A percentile compares a stretch with the other conserved stretches of the same genome.
phyloP scores from a whole-genome alignment of 2,329 filamentous ascomycete species.

The Colletotrichum eremochloae region DNA sequence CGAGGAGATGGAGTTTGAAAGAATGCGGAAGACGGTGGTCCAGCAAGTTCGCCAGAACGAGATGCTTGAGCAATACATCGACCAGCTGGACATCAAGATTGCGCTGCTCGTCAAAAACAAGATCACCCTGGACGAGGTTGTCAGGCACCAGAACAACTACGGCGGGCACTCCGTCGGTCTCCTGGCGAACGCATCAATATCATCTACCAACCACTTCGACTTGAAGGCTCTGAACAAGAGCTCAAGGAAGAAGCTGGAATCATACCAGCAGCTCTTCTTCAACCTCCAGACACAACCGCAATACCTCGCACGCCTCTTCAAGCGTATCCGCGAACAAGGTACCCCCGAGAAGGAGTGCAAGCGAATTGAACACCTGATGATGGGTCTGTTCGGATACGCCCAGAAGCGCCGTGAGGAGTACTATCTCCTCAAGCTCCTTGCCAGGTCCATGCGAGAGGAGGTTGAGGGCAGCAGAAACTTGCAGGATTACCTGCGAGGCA shows the following conservation, averaged over 20 bases:
- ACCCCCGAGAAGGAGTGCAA: slow-evolving; percentile 93
- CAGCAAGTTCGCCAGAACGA: slow-evolving; percentile 98
- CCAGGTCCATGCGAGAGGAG: slow-evolving; percentile 86
- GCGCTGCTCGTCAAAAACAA: slow-evolving; percentile 99
- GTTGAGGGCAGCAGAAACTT: slow-evolving; percentile 79
- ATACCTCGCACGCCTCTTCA: slow-evolving; percentile 91
- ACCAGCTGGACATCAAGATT: slow-evolving; percentile 99
- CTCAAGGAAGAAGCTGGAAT: slow-evolving; percentile 93
- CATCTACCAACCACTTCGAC: slow-evolving; percentile 92
- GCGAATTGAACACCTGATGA: slow-evolving; percentile 91
- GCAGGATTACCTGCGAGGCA: slow-evolving; percentile 89
- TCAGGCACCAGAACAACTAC: slow-evolving; percentile 96
- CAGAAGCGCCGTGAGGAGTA: slow-evolving; percentile 98
- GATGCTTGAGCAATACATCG: slow-evolving; percentile 96
- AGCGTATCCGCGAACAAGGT: slow-evolving; percentile 83
- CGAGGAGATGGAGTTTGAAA: slow-evolving; percentile 97
- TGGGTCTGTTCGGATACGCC: slow-evolving; percentile 96
- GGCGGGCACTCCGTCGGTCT: slow-evolving; percentile 89
- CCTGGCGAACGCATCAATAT: slow-evolving; percentile 88
- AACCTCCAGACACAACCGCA: slow-evolving; percentile 96
- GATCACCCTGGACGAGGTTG: slow-evolving; percentile 97
- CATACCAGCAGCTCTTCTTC: slow-evolving; percentile 98
- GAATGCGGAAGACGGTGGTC: slow-evolving; percentile 93
- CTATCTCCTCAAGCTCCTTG: slow-evolving; percentile 90
- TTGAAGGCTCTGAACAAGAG: slow-evolving; percentile 98